phyloP scores from a whole-genome alignment of 768 basidiomycete species.

The Podaxis carcinomalis region DNA sequence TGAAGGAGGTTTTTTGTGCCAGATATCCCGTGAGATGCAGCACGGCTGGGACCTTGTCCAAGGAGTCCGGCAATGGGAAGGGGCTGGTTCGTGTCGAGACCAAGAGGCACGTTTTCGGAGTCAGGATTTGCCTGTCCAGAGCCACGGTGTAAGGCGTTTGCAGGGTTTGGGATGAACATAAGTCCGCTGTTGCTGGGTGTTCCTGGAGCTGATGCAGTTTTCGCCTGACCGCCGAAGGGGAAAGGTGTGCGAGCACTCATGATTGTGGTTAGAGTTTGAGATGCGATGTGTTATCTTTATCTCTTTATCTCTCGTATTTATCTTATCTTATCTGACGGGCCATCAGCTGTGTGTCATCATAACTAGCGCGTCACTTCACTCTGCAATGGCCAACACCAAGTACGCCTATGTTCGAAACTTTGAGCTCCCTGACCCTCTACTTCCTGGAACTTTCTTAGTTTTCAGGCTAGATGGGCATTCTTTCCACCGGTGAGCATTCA shows the following conservation, averaged over 20 bases:
- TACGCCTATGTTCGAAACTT: conserved; percentile 89
- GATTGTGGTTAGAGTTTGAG: not conserved
- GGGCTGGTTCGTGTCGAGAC: not conserved
- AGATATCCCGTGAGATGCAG: not conserved
- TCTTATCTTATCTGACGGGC: conserved; percentile 4
- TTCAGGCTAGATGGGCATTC: conserved; percentile 89
- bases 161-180: not conserved
- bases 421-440: conserved; percentile 82
- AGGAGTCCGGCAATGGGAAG: not conserved
- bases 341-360: not conserved
- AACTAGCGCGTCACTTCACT: not conserved
- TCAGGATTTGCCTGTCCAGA: not conserved
- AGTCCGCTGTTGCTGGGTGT: not conserved
- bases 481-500: conserved; percentile 72
- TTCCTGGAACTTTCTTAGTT: conserved; percentile 82
- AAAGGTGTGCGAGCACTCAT: conserved; percentile 10
- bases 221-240: not conserved
- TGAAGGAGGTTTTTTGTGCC: conserved; percentile 2
- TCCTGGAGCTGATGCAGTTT: not conserved
- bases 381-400: conserved; percentile 83
- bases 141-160: not conserved
- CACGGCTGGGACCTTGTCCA: not conserved
- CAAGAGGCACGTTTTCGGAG: not conserved
- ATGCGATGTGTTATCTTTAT: not conserved
- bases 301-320: not conserved